Base-by-base conservation (phyloP, 2,329 filamentous ascomycete genomes). In the Tolypocladium pustulatum region DNA sequence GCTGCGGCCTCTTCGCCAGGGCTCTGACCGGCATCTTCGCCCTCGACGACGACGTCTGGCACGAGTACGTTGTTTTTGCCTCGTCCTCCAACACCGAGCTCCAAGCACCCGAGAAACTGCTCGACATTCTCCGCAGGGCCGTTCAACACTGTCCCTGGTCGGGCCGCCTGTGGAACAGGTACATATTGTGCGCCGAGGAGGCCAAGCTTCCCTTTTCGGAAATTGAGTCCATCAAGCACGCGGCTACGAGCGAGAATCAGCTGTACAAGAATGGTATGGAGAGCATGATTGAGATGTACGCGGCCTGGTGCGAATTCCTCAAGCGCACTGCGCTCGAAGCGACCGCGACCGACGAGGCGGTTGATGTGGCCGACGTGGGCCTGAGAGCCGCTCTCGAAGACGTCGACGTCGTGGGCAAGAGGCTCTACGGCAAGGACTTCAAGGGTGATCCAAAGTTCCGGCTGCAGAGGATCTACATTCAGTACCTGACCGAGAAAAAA, bases 81-180 rank as follows among this genome's bases (percentile, higher is more conserved):
- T 80, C 77, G n/a, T 81, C 76, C 59, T 71, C 73, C 63, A 58
- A 75, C 71, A 64, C 69, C 64, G 63, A 74, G 62, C 51, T 71
- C 58, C 64, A 72, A 68, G 58, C 72, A 69, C 58, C 80, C 72
- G 66, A 64, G 38, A 68, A 66, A 36, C 72, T 89, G 41, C 80
- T 96, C 12, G 82, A 90, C 54, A 81, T 93, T 8, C 78, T 95
- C 2, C 86, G 91, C 65, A 84, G 91, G 63, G 91, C 91, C 15
- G 94, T 92, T 12, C 83, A 87, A 51, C 94, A 97, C 72, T 96
- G 93, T 65, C 92, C 94, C 2, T 96, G 91, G 88, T 95, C 91
- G 8, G 94, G 94, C 20, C 81, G 84, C 34, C 80, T 99, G 8
- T 99, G 94, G 94, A 90, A 90, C 8, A 86, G 93, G 64, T 92